Percentiles rank a stretch among this genome's conserved stretches.
Evolutionary conservation across 1,284 basidiomycete genomes (phyloP).

Genomic region (Neolentinus lepideus): DNA sequence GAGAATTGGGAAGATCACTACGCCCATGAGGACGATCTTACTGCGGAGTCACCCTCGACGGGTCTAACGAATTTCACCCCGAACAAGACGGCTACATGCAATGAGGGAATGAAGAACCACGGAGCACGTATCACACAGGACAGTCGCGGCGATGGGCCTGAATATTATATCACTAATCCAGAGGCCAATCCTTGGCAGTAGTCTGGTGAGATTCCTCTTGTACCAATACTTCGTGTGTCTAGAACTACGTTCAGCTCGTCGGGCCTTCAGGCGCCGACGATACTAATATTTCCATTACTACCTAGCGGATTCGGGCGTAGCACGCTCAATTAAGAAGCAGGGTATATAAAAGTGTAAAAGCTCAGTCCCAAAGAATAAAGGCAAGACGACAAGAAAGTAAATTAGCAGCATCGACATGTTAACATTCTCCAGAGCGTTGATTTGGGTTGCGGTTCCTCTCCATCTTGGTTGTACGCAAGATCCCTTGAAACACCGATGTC

Average conservation of each 20-base stretch:
- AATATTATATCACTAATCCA: too few species aligned
- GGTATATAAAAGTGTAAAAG: neutral
- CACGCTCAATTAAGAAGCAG: neutral
- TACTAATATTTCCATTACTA: neutral
- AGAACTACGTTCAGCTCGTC: neutral
- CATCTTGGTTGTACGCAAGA: constrained; percentile 48
- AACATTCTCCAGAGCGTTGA: constrained; percentile 57
- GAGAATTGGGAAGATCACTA: too few species aligned
- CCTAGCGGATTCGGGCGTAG: neutral
- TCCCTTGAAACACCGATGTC: constrained; percentile 53
- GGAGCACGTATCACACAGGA: too few species aligned
- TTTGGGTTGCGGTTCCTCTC: constrained; percentile 43
- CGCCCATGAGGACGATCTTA: too few species aligned
- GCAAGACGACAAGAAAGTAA: constrained; percentile 2
- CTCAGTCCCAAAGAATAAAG: constrained; percentile 4
- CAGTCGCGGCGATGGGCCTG: too few species aligned
- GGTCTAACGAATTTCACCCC: too few species aligned
- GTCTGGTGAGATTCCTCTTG: too few species aligned
- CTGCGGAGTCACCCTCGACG: too few species aligned
- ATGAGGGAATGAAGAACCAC: too few species aligned
- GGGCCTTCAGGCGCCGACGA: neutral
- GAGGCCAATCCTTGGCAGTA: too few species aligned
- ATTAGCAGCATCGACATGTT: constrained; percentile 67
- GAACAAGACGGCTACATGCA: too few species aligned
- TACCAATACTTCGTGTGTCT: neutral